A percentile compares a stretch with the other conserved stretches of the same genome.
Conservation (phyloP, 345 rosid genomes). For the Turritis glabra region DNA sequence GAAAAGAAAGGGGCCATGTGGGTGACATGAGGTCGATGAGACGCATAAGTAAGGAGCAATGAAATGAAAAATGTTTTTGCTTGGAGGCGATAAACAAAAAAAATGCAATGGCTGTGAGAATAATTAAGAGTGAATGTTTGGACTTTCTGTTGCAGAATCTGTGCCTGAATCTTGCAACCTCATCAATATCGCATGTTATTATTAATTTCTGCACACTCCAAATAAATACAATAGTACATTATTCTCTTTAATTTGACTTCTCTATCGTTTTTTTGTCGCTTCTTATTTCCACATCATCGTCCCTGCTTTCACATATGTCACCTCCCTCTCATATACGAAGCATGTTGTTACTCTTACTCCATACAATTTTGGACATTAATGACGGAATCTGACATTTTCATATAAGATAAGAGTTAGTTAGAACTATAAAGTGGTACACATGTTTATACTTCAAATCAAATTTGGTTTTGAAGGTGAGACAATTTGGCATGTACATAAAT, state of each 20-base stretch:
- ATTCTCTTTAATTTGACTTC: conserved; percentile 37
- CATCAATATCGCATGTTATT: conserved; percentile 39
- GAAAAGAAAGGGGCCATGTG: conserved; percentile 16
- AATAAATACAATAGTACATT: conserved; percentile 31
- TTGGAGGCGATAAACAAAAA: background rate
- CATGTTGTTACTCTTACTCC: conserved; percentile 36
- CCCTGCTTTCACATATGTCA: conserved; percentile 36
- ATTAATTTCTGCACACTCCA: conserved; percentile 24
- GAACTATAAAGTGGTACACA: conserved; percentile 33
- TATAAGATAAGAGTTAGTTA: conserved; percentile 39
- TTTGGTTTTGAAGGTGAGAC: conserved; percentile 25
- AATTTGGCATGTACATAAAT: conserved; percentile 26
- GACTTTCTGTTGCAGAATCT: conserved; percentile 44
- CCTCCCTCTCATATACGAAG: conserved; percentile 30
- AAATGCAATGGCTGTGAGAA: conserved; percentile 41
- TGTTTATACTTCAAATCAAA: conserved; percentile 13
- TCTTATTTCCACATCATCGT: conserved; percentile 33
- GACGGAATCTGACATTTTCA: conserved; percentile 32
- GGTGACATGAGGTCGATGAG: conserved; percentile 34
- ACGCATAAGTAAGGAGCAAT: conserved; percentile 27
- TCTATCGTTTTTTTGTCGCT: conserved; percentile 21
- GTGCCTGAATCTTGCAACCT: conserved; percentile 52
- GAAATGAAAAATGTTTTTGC: background rate
- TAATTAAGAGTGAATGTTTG: conserved; percentile 31
- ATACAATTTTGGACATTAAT: conserved; percentile 24